Conservation (phyloP, 306 rosid genomes). For the Prunus mongolica region DNA sequence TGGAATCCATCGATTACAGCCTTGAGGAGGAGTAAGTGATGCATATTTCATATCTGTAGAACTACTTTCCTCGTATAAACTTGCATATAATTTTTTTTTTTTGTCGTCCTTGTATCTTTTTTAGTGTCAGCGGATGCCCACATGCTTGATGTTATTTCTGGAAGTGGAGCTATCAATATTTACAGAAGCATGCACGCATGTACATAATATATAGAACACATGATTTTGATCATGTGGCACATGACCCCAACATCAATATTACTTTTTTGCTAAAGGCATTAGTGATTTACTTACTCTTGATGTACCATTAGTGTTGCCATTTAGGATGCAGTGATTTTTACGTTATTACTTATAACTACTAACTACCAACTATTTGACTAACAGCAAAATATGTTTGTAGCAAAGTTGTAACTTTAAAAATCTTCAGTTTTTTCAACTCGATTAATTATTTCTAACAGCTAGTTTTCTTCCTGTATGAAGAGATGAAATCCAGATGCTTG, state of each 20-base stretch:
- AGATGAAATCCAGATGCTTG: slow-evolving; percentile 63
- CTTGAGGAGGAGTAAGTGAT: slow-evolving; percentile 76
- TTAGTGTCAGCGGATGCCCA: background rate
- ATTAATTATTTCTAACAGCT: slow-evolving; percentile 12
- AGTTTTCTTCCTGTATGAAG: slow-evolving; percentile 43
- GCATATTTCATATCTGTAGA: slow-evolving; percentile 20
- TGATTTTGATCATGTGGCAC: background rate
- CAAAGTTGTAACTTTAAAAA: background rate
- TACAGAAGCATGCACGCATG: background rate
- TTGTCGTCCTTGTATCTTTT: slow-evolving; percentile 10
- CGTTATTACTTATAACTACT: background rate
- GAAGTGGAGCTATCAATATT: background rate
- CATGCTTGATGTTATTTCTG: background rate
- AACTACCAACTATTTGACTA: background rate
- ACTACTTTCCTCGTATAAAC: slow-evolving; percentile 6
- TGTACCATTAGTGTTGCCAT: background rate
- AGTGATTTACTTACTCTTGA: background rate
- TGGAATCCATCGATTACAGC: slow-evolving; percentile 69
- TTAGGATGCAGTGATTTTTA: background rate
- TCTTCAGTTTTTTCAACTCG: background rate
- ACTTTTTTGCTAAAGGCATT: background rate
- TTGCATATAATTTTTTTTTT: background rate
- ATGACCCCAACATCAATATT: background rate
- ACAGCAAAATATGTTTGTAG: background rate
- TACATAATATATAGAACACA: background rate